Conservation (phyloP, 306 rosid genomes). For the Chamaecrista fasciculata region DNA sequence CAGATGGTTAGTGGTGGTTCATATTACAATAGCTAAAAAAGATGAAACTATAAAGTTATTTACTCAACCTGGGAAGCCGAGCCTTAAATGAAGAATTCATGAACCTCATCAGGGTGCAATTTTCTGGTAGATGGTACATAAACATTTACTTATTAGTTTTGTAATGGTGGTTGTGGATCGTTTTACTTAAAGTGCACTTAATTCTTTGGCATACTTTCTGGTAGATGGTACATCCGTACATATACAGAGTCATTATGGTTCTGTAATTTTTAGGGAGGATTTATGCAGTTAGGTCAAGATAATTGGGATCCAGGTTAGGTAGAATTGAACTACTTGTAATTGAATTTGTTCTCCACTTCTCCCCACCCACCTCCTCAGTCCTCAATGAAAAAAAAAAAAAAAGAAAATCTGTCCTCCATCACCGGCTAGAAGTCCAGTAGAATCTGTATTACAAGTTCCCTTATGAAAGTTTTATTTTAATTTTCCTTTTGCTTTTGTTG, state of each 20-base stretch:
- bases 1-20: not conserved
- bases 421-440: conserved; percentile 3
- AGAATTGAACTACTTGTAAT: conserved; percentile 3
- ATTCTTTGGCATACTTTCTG: not conserved
- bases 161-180: not conserved
- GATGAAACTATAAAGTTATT: not conserved
- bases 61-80: not conserved
- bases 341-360: not conserved
- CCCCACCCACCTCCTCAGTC: not conserved
- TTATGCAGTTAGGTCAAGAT: conserved; percentile 1
- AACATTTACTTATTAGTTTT: not conserved
- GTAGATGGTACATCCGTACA: not conserved
- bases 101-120: not conserved
- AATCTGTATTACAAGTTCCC: conserved; percentile 4
- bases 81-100: conserved; percentile 2
- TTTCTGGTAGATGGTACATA: conserved; percentile 16
- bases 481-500: conserved; percentile 11
- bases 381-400: no score
- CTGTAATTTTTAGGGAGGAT: not conserved
- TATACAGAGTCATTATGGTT: no score
- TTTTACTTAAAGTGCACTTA: not conserved
- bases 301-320: conserved; percentile 8
- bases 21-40: not conserved
- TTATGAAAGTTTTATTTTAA: not conserved
- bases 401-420: no score